phyloP scores from a whole-genome alignment of 1,284 basidiomycete genomes.

The Wallemia mellicola region DNA sequence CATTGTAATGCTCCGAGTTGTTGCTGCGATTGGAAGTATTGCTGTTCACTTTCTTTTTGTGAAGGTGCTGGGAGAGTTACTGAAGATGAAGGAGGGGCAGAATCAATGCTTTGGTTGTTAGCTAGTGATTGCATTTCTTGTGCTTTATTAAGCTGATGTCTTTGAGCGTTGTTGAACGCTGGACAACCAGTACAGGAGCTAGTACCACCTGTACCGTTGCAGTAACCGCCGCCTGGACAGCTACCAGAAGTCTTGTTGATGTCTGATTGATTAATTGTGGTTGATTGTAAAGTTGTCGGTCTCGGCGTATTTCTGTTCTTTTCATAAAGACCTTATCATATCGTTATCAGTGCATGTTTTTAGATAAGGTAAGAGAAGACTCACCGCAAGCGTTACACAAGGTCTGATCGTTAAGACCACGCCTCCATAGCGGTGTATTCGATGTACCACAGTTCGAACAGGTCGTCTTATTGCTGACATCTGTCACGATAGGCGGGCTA shows the following conservation, averaged over 20 bases:
- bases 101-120: background rate
- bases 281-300: background rate
- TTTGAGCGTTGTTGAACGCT: slow-evolving; percentile 53
- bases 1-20: slow-evolving; percentile 34
- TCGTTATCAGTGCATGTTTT: background rate
- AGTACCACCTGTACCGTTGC: slow-evolving; percentile 76
- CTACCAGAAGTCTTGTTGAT: slow-evolving; percentile 24
- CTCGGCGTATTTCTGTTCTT: background rate
- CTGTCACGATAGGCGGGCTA: too few species aligned
- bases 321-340: background rate
- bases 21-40: background rate
- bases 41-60: background rate
- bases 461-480: background rate
- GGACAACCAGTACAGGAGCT: slow-evolving; percentile 73
- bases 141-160: background rate
- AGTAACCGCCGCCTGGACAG: slow-evolving; percentile 79
- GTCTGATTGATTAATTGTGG: background rate
- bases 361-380: background rate
- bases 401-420: background rate
- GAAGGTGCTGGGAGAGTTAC: background rate
- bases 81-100: background rate
- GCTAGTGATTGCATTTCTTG: background rate
- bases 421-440: background rate
- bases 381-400: background rate
- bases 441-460: background rate